Evolutionary conservation across 2,329 filamentous ascomycete species (phyloP).

Genomic region (Pseudogymnoascus sp.): DNA sequence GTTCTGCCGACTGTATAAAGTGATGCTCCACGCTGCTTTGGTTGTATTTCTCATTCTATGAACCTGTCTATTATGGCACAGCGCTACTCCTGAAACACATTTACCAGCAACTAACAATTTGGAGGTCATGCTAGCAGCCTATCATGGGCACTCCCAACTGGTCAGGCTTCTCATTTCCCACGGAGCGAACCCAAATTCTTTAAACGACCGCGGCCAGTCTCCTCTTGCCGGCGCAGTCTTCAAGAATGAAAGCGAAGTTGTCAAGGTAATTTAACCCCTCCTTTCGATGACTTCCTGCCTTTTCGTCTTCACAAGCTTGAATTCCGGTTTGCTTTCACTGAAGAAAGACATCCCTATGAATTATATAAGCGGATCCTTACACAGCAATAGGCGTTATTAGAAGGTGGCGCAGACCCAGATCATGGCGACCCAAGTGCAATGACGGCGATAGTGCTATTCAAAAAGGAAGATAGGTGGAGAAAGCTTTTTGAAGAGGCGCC

Average conservation of each 20-base stretch:
- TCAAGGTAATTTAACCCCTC: constrained; percentile 36
- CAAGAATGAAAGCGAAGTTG: constrained; percentile 57
- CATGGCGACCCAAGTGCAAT: constrained; percentile 41
- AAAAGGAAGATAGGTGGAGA: constrained; percentile 43
- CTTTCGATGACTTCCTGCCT: neutral
- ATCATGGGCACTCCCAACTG: constrained; percentile 55
- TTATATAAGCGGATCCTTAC: constrained; percentile 11
- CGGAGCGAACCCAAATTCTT: constrained; percentile 56
- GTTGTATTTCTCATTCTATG: neutral
- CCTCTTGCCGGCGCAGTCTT: constrained; percentile 64
- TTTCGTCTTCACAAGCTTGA: too few species aligned
- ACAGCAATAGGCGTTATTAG: constrained; percentile 31
- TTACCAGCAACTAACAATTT: neutral
- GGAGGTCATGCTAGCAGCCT: constrained; percentile 63
- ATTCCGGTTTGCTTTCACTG: neutral
- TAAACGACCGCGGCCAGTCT: constrained; percentile 62
- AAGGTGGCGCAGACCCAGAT: constrained; percentile 46
- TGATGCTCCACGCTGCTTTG: neutral
- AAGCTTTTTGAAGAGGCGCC: constrained; percentile 40
- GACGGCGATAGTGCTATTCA: constrained; percentile 42
- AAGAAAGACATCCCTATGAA: neutral
- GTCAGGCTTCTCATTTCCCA: constrained; percentile 51
- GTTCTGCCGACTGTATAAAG: neutral
- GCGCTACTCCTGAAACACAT: too few species aligned
- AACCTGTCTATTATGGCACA: neutral